Base-by-base conservation (phyloP, 2,329 filamentous ascomycete genomes). In the Phaeoacremonium minimum region DNA sequence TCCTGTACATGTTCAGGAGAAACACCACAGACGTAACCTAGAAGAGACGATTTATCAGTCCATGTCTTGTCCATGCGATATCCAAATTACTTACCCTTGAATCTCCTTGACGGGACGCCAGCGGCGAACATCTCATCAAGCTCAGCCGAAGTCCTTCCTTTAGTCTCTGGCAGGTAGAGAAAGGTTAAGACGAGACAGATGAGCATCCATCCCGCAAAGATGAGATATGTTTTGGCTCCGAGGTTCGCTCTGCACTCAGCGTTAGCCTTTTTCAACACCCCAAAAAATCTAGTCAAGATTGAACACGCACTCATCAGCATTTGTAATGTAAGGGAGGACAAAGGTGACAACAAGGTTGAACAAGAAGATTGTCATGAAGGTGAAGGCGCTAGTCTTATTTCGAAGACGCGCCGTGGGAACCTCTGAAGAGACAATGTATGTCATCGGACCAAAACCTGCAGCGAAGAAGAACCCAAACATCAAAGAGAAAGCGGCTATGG, bases 271-370 rank as follows among this genome's bases (percentile, higher is more conserved):
- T n/a, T n/a, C n/a, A n/a, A n/a, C n/a, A n/a, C n/a, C n/a, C n/a
- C n/a, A n/a, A n/a, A n/a, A n/a, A n/a, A n/a, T n/a, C n/a, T n/a
- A n/a, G n/a, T n/a, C n/a, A n/a, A n/a, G n/a, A n/a, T n/a, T n/a
- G n/a, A n/a, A n/a, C n/a, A n/a, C n/a, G n/a, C n/a, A n/a, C 9
- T 30, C 41, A 18, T 45, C 42, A 7, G 40, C 39, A 11, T 34
- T 38, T 16, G 33, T 60, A 31, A 63, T 31, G 43, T 51, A 56
- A 3, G 58, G 59, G 9, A 61, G 56, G 4, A 50, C 59, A 12
- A 62, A 52, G 4, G 58, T 62, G n/a, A 58, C 61, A 22, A 62
- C 57, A 12, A 62, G 55, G 3, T 58, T 57, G 6, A 57, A 62
- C 11, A 51, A 52, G 31, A 56, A 57, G 12, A 52, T 50, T 32